A percentile compares a stretch with the other conserved stretches of the same genome.
Conservation (phyloP, 1,284 basidiomycete genomes). For the Mycosarcoma mackinlayi region DNA sequence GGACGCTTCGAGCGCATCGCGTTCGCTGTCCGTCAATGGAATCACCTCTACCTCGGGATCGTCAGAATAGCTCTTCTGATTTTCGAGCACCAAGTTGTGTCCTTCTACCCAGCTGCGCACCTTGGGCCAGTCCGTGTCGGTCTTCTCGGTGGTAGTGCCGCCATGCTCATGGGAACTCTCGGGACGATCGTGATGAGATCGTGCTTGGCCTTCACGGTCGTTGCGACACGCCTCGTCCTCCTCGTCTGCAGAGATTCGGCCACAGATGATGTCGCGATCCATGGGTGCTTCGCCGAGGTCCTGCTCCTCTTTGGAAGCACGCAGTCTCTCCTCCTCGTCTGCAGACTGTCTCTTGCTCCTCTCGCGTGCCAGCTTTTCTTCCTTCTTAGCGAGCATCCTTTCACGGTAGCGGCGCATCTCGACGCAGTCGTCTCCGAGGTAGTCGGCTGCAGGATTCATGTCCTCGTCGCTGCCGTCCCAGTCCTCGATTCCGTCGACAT, state of each 20-base stretch:
- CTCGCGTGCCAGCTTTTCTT: slow-evolving; percentile 12
- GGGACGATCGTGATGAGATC: background rate
- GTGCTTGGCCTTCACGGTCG: slow-evolving; percentile 43
- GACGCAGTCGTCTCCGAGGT: slow-evolving; percentile 62
- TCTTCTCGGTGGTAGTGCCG: slow-evolving; percentile 12
- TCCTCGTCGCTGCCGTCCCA: slow-evolving; percentile 53
- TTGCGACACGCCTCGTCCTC: slow-evolving; percentile 42
- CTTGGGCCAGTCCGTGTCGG: slow-evolving; percentile 47
- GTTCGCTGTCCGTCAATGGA: slow-evolving; percentile 52
- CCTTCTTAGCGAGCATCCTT: slow-evolving; percentile 26
- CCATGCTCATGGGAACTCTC: too few relatives aligned
- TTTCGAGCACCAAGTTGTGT: slow-evolving; percentile 60
- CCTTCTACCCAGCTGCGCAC: slow-evolving; percentile 65
- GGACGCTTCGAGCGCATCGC: slow-evolving; percentile 32
- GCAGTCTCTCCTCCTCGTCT: slow-evolving; percentile 16
- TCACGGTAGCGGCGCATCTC: slow-evolving; percentile 58
- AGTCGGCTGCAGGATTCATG: slow-evolving; percentile 58
- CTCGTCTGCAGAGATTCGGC: slow-evolving; percentile 31
- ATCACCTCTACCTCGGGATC: slow-evolving; percentile 62
- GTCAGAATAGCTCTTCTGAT: slow-evolving; percentile 49
- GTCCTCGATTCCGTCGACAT: slow-evolving; percentile 56
- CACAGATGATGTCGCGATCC: slow-evolving; percentile 49
- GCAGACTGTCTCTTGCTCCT: slow-evolving; percentile 23
- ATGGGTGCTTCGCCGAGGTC: slow-evolving; percentile 56
- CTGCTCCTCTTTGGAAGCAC: slow-evolving; percentile 37